phyloP scores from a whole-genome alignment of 306 rosid genomes.

The Inga laurina region DNA sequence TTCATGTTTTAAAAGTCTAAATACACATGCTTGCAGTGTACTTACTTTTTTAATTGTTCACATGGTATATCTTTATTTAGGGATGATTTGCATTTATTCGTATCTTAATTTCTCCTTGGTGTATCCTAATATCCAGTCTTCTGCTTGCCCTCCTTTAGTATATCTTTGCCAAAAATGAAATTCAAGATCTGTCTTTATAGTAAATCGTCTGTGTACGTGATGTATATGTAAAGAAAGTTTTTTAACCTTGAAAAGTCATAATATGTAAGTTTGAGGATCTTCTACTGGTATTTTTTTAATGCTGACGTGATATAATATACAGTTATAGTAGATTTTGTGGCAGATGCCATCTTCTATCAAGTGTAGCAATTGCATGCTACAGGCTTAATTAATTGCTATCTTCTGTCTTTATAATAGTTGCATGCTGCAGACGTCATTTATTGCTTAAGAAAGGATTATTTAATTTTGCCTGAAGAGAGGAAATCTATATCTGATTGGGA shows the following conservation, averaged over 20 bases:
- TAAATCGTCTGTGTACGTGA: neutral
- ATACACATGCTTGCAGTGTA: neutral
- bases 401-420: neutral
- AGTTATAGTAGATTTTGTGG: neutral
- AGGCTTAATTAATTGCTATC: too few species aligned
- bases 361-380: neutral
- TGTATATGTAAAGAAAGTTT: neutral
- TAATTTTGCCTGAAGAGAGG: slow-evolving; percentile 17
- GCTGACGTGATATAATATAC: neutral
- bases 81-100: neutral
- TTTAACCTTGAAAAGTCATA: neutral
- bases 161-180: neutral
- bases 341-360: neutral
- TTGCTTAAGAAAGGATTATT: slow-evolving; percentile 25
- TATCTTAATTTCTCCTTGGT: neutral
- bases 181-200: neutral
- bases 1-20: neutral
- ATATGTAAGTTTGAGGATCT: slow-evolving; percentile 21
- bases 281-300: neutral
- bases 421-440: neutral
- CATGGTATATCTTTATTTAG: neutral
- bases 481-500: neutral
- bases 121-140: neutral
- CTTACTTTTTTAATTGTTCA: slow-evolving; percentile 15
- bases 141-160: slow-evolving; percentile 2